Conservation (phyloP, 2,329 filamentous ascomycete genomes). For the Monosporascus sp. region DNA sequence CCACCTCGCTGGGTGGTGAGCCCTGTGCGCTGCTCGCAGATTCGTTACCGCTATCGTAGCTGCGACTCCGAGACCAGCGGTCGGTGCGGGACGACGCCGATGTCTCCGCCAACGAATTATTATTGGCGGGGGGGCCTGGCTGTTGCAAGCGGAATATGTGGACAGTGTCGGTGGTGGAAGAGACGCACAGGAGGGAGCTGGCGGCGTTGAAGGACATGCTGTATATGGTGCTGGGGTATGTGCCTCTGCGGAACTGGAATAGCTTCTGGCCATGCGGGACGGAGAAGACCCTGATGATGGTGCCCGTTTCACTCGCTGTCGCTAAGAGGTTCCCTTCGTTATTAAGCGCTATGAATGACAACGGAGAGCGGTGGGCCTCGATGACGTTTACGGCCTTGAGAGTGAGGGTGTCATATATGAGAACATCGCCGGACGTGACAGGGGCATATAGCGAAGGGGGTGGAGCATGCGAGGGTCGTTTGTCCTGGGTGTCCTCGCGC, state of each 20-base stretch:
- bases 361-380: constrained; percentile 85
- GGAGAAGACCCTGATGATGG: constrained; percentile 93
- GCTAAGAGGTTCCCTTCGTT: constrained; percentile 87
- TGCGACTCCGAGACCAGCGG: constrained; percentile 50
- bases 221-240: constrained; percentile 92
- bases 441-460: constrained; percentile 73
- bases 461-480: constrained; percentile 75
- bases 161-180: constrained; percentile 91
- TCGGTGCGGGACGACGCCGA: constrained; percentile 39
- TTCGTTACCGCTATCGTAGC: constrained; percentile 51
- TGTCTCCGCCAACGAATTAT: constrained; percentile 29
- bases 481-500: constrained; percentile 53
- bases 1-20: constrained; percentile 44
- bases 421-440: constrained; percentile 83
- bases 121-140: constrained; percentile 30
- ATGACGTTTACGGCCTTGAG: constrained; percentile 93
- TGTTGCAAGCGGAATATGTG: constrained; percentile 83
- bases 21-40: constrained; percentile 41
- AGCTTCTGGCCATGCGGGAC: constrained; percentile 88
- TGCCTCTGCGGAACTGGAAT: constrained; percentile 92
- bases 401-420: constrained; percentile 86
- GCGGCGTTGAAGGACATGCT: constrained; percentile 98
- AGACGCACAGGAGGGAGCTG: constrained; percentile 89
- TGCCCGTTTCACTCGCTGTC: constrained; percentile 95
- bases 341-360: constrained; percentile 88